Evolutionary conservation across 805 yeast genomes (phyloP).

Genomic region (Saccharomyces kudriavzevii): DNA sequence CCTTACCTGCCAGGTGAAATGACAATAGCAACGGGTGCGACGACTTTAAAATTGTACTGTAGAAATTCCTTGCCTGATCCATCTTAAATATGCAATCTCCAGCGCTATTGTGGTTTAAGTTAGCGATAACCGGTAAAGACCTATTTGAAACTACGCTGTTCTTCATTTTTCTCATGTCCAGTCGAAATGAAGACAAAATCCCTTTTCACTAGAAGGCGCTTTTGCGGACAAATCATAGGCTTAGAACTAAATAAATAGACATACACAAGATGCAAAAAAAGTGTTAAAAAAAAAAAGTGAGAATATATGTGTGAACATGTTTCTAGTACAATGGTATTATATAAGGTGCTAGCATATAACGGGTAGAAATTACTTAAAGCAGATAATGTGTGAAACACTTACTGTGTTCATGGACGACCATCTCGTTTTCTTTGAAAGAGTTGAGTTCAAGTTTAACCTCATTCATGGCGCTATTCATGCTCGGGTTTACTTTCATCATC

Average conservation of each 20-base stretch:
- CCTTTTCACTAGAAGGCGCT: background rate
- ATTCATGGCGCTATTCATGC: conserved; percentile 10
- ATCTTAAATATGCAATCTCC: conserved; percentile 8
- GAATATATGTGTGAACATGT: background rate
- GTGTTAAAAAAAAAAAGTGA: background rate
- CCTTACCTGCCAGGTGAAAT: conserved; percentile 26
- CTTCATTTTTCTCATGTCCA: background rate
- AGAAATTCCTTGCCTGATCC: conserved; percentile 28
- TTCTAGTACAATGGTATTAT: background rate
- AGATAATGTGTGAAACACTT: conserved; percentile 48
- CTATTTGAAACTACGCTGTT: background rate
- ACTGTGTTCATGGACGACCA: conserved; percentile 61
- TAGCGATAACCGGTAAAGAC: background rate
- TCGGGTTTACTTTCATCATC: conserved; percentile 7
- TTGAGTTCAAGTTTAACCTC: conserved; percentile 57
- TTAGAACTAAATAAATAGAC: background rate
- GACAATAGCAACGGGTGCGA: conserved; percentile 29
- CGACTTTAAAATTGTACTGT: conserved; percentile 29
- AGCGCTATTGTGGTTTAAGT: background rate
- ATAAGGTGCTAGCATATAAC: no score
- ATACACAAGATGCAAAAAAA: background rate
- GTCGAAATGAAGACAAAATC: background rate
- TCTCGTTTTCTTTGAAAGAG: conserved; percentile 51
- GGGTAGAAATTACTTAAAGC: conserved; percentile 3
- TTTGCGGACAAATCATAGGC: background rate